Base-by-base conservation (phyloP, 257 asterid species). In the Linderniella brevidens region DNA sequence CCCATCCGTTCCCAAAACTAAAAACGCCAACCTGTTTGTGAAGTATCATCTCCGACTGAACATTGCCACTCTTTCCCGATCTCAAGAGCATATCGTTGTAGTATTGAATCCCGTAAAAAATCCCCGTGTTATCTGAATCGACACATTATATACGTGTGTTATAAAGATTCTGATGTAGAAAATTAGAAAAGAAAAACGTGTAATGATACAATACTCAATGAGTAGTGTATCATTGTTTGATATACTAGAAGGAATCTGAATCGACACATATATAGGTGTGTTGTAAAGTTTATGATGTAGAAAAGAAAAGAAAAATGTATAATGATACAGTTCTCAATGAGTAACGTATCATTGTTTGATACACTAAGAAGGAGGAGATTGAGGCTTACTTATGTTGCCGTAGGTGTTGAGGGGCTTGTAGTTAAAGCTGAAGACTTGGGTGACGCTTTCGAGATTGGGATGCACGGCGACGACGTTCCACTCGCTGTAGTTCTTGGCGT, bases 1-100 rank as follows among this genome's bases (percentile, higher is more conserved):
- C 80, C 95, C 95, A 83, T 35, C 95, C 95, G 50, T 66, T 73
- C 19, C 55, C 66, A 49, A 80, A 83, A 4, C 76, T 74, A 57
- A 80, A 83, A 10, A 37, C 45, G 25, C 61, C 79, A 0, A 51
- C 42, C 29, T 70, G 83, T 68, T 79, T 79, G 20, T 56, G 58
- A 55, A 83, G 43, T 32, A 83, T 53, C 59, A 83, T 59, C 59
- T 83, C 95, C 20, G 93, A 61, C 63, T 83, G 95, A 13, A 80
- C 93, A 63, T 76, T 73, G 20, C 96, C 96, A 42, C 41, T 62
- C 36, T 41, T 44, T 17, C 96, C 93, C 9, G 73, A 66, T 38
- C 72, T 85, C 20, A 81, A 68, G 17, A 85, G 70, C 88, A 81
- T 55, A 57, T 81, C 93, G 25, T 81, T 86, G 73, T 78, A 86